Percentiles rank a stretch among this genome's conserved stretches.
phyloP scores from a whole-genome alignment of 768 basidiomycete species.

The Lanmaoa pseudosensibilis region DNA sequence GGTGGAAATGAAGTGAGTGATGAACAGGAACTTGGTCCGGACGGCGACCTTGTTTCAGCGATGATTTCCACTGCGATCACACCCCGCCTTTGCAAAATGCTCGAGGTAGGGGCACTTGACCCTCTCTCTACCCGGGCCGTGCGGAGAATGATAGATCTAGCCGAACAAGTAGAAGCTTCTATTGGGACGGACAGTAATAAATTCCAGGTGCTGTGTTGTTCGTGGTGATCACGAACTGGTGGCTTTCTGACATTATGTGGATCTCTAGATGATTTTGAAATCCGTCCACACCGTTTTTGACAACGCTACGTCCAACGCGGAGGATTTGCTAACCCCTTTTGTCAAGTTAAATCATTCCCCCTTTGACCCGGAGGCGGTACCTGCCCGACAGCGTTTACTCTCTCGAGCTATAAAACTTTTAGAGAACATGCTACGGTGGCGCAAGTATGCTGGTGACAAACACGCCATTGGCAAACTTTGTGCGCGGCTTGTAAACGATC shows the following conservation, averaged over 20 bases:
- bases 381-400: slow-evolving; percentile 70
- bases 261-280: slow-evolving; percentile 54
- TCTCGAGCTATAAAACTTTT: slow-evolving; percentile 69
- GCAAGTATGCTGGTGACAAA: slow-evolving; percentile 64
- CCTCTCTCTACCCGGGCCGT: slow-evolving; percentile 71
- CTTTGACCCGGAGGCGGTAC: slow-evolving; percentile 77
- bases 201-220: slow-evolving; percentile 50
- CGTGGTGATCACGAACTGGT: not conserved
- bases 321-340: slow-evolving; percentile 51
- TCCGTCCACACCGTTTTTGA: slow-evolving; percentile 54
- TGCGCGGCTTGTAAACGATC: slow-evolving; percentile 54
- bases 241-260: slow-evolving; percentile 10
- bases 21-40: slow-evolving; percentile 67
- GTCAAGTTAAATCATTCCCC: slow-evolving; percentile 41
- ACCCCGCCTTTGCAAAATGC: slow-evolving; percentile 67
- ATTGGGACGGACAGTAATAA: slow-evolving; percentile 63
- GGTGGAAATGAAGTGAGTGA: slow-evolving; percentile 46
- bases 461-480: slow-evolving; percentile 57
- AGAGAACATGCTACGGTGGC: slow-evolving; percentile 71
- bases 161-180: slow-evolving; percentile 78
- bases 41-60: slow-evolving; percentile 83
- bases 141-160: slow-evolving; percentile 64
- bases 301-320: slow-evolving; percentile 51
- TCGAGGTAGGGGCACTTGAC: slow-evolving; percentile 82
- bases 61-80: slow-evolving; percentile 85